A percentile compares a stretch with the other conserved stretches of the same genome.
Conservation (phyloP, 805 yeast genomes). For the Wickerhamiella galacta region DNA sequence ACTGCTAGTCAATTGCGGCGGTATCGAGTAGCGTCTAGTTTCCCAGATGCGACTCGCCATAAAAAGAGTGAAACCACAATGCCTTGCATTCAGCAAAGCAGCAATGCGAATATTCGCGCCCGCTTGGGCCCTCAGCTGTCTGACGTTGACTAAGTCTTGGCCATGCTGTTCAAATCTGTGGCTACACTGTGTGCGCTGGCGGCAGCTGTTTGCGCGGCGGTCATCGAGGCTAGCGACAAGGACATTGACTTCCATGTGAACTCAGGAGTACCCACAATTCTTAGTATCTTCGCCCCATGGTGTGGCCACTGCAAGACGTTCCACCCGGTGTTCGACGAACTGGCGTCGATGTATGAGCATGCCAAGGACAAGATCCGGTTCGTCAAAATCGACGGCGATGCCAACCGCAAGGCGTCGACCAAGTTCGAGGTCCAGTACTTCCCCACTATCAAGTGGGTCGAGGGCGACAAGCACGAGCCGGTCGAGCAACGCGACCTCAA, state of each 20-base stretch:
- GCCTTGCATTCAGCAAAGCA: no score
- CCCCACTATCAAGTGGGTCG: constrained; percentile 47
- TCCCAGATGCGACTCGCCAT: no score
- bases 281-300: constrained; percentile 67
- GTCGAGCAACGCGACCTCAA: constrained; percentile 38
- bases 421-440: constrained; percentile 41
- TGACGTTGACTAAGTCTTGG: no score
- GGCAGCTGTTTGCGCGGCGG: constrained; percentile 7
- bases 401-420: constrained; percentile 33
- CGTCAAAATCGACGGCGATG: constrained; percentile 44
- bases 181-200: neutral
- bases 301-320: constrained; percentile 87
- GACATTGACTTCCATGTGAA: constrained; percentile 43
- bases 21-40: no score
- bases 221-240: constrained; percentile 26
- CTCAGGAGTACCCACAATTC: constrained; percentile 50
- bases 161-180: constrained; percentile 1
- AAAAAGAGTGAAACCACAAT: no score
- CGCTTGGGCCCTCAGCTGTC: no score
- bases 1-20: no score
- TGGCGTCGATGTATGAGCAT: constrained; percentile 49
- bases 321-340: constrained; percentile 71
- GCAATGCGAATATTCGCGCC: no score
- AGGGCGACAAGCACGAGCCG: constrained; percentile 39
- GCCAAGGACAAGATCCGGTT: constrained; percentile 28